Evolutionary conservation across 192 early-diverging fungal genomes (phyloP), one percentile per base, ranked within the genome.

Genomic region (Coemansia sp.): DNA sequence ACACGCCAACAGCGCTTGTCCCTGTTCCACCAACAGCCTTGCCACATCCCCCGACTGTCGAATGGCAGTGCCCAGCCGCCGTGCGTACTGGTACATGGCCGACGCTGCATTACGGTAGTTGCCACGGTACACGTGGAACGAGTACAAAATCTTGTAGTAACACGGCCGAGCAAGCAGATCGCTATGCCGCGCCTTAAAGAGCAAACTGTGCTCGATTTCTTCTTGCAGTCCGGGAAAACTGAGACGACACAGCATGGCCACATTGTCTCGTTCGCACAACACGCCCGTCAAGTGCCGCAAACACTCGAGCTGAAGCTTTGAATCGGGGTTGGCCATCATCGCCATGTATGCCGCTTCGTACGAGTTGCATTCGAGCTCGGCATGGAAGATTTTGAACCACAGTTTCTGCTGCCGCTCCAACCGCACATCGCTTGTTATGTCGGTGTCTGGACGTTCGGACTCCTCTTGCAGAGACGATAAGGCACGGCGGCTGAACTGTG

Each of bases 31-130:
- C 61, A 83, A 47, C 24, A 68, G 20, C 32, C 29, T 39, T 3
- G 57, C 37, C 1, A 71, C 66, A 14, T 75, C 72, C 11, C 67
- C 66, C 18, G 39, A 45, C 9, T 45, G 41, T 13, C 50, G 55
- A 71, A 74, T 63, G 7, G 63, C 52, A 26, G 48, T 43, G 3
- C 50, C 22, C 19, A 83, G 62, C 1, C 82, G 73, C 19, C 68
- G 65, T 12, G 78, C 74, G 50, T 77, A 78, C 67, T 81, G 82
- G 66, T 81, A 83, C 77, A 83, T 83, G 58, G 74, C 74, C 35
- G 82, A 76, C 8, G 76, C 76, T 3, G 82, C 82, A 41, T 73
- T 78, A 54, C 77, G 73, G 64, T 81, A 81, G 68, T 83, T 79
- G 63, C 78, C 72, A 45, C 82, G 82, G 61, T 74, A 79, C 2